These are phyloP conservation scores for Backusella tarrabulga DNA, from an alignment of 192 early-diverging fungal genomes.

Conservation along the genomic window DNA sequence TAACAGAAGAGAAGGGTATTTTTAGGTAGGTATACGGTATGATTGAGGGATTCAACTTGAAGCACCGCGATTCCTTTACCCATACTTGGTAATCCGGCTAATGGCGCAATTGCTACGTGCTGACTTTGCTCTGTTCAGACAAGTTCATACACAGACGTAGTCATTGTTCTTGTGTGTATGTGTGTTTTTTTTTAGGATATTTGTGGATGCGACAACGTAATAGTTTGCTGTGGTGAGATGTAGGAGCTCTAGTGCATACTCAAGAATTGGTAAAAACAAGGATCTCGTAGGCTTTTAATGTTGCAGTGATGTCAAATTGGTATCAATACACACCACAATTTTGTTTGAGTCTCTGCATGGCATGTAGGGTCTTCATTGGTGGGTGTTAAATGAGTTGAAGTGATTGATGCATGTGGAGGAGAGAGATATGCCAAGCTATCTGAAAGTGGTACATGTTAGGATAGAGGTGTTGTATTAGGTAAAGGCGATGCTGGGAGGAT, in stretches of 20 bases:
- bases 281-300: background rate
- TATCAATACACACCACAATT: background rate
- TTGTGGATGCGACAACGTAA: too few species aligned
- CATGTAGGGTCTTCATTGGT: background rate
- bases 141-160: too few species aligned
- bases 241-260: background rate
- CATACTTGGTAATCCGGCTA: too few species aligned
- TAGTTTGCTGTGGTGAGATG: background rate
- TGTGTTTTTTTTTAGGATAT: too few species aligned
- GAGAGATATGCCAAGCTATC: background rate
- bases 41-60: too few species aligned
- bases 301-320: background rate
- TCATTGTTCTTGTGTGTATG: too few species aligned
- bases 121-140: too few species aligned
- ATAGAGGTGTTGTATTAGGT: background rate
- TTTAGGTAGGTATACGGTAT: too few species aligned
- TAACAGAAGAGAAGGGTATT: too few species aligned
- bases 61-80: too few species aligned
- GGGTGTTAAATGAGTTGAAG: background rate
- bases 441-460: background rate
- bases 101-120: too few species aligned
- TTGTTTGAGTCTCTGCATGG: background rate
- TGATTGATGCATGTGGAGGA: background rate
- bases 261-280: background rate
- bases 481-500: too few species aligned